A percentile compares a stretch with the other conserved stretches of the same genome.
Evolutionary conservation across 768 basidiomycete species (phyloP).

Genomic region (Lentinula guzmanii): DNA sequence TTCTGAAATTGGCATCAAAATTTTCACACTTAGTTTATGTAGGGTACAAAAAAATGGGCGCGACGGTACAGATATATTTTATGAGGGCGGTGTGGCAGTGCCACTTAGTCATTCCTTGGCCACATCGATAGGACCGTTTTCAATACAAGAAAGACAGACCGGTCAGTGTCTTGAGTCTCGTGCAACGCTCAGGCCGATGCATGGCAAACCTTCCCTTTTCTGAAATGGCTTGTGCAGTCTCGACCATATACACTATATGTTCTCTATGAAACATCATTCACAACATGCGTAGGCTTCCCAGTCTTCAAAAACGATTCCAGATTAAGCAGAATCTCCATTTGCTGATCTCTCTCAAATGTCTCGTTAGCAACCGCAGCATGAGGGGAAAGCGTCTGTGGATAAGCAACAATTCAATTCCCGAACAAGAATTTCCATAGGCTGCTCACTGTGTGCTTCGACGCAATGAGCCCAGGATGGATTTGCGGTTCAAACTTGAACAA

Average conservation of each 20-base stretch:
- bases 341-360: slow-evolving; percentile 7
- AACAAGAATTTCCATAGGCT: background rate
- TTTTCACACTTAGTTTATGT: no score
- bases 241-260: background rate
- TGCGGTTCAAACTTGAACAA: slow-evolving; percentile 8
- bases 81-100: no score
- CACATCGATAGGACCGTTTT: no score
- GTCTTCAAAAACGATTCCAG: slow-evolving; percentile 6
- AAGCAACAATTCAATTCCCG: background rate
- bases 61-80: no score
- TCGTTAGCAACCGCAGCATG: slow-evolving; percentile 7
- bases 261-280: background rate
- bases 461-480: slow-evolving; percentile 12
- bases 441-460: background rate
- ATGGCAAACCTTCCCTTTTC: no score
- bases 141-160: no score
- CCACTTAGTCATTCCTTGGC: no score
- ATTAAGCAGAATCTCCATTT: slow-evolving; percentile 2
- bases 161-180: no score
- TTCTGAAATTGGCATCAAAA: no score
- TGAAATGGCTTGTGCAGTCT: no score
- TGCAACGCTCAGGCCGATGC: no score
- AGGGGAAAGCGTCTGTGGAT: background rate
- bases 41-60: no score
- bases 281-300: slow-evolving; percentile 3